phyloP scores from a whole-genome alignment of 2,329 filamentous ascomycete species.

The Colletotrichum simmondsii region DNA sequence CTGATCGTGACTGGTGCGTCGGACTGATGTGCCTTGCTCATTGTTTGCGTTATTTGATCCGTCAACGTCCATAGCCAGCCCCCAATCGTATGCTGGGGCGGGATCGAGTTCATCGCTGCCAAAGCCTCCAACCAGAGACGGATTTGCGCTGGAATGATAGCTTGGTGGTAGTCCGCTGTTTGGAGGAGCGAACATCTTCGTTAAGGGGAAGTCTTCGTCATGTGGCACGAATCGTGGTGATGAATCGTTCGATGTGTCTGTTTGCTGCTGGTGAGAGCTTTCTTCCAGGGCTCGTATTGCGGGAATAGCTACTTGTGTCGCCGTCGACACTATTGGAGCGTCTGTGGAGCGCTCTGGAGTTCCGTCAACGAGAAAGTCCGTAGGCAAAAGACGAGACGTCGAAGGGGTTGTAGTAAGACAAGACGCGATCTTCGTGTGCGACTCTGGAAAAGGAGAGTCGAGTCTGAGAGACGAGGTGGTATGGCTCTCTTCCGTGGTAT shows the following conservation, averaged over 20 bases:
- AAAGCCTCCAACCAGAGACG: conserved; percentile 44
- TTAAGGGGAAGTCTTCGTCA: conserved; percentile 39
- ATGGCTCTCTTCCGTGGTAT: not conserved
- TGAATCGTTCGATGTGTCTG: not conserved
- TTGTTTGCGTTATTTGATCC: not conserved
- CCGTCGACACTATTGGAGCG: not conserved
- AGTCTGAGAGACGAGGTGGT: not conserved
- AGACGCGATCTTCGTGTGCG: not conserved
- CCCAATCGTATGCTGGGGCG: conserved; percentile 42
- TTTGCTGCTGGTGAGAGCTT: not conserved
- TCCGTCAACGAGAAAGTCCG: not conserved
- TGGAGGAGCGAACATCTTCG: conserved; percentile 41
- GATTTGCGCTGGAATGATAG: conserved; percentile 44
- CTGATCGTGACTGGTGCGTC: not conserved
- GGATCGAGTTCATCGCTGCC: conserved; percentile 44
- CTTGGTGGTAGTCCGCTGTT: conserved; percentile 23
- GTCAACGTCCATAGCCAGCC: conserved; percentile 35
- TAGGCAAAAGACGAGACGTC: not conserved
- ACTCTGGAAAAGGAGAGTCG: not conserved
- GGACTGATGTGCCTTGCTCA: not conserved
- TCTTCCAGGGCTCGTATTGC: not conserved
- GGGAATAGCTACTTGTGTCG: not conserved
- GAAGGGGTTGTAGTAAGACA: not conserved
- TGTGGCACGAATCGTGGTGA: conserved; percentile 38
- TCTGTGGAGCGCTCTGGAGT: not conserved